phyloP scores from a whole-genome alignment of 2,329 filamentous ascomycete genomes.

The Cryphonectria parasitica region DNA sequence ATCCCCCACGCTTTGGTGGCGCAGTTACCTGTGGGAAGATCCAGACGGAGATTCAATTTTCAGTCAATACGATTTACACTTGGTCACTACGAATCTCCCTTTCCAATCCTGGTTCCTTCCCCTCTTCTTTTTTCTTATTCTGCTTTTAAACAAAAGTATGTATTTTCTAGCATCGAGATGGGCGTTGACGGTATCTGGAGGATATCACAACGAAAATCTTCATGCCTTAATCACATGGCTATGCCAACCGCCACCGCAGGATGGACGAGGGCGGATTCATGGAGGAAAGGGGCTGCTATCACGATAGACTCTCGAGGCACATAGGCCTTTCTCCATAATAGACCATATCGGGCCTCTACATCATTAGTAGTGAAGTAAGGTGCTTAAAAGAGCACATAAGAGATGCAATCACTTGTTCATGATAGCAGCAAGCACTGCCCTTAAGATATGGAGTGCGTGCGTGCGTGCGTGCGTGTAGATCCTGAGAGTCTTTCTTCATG shows the following conservation, averaged over 20 bases:
- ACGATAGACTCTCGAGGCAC: conserved; percentile 1
- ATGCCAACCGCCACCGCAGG: neutral
- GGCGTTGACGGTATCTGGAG: conserved; percentile 23
- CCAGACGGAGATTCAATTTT: neutral
- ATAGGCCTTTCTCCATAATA: neutral
- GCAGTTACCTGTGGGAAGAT: neutral
- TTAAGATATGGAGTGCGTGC: too few species aligned
- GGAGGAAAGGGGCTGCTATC: neutral
- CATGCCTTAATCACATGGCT: conserved; percentile 1
- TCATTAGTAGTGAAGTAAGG: neutral
- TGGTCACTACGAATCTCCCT: neutral
- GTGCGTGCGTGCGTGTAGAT: neutral
- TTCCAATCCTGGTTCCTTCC: too few species aligned
- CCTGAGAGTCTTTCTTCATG: neutral
- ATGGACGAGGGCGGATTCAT: neutral
- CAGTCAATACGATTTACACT: neutral
- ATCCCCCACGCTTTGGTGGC: neutral
- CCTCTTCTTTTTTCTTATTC: neutral
- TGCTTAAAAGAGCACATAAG: neutral
- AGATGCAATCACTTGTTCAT: neutral
- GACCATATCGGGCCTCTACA: neutral
- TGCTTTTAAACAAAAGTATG: neutral
- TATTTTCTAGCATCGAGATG: conserved; percentile 6
- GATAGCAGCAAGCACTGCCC: neutral
- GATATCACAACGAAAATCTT: neutral